These are phyloP conservation scores for Cenchrus purpureus DNA, from an alignment of 176 grass and related monocot species.

Conservation along the genomic window DNA sequence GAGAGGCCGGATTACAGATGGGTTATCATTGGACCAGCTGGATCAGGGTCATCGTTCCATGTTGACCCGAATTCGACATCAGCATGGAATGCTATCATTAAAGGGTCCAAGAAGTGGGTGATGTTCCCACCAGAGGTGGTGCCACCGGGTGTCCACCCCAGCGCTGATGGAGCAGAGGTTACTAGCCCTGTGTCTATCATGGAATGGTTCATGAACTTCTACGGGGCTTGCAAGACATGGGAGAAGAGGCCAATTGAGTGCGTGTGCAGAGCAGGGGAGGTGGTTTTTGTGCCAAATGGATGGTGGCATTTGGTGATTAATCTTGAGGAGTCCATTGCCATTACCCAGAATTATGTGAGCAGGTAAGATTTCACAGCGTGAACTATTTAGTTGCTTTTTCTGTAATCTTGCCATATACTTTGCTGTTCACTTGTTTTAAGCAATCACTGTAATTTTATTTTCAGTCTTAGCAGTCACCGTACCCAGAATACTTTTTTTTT, in stretches of 20 bases:
- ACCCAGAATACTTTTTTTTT: background rate
- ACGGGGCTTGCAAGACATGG: conserved; percentile 69
- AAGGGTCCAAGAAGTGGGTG: conserved; percentile 88
- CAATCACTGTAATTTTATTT: background rate
- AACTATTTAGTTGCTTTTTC: background rate
- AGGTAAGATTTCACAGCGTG: conserved; percentile 50
- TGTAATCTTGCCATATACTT: background rate
- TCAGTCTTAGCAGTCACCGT: background rate
- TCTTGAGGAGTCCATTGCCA: conserved; percentile 92
- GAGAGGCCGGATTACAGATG: conserved; percentile 86
- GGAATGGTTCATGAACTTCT: conserved; percentile 99
- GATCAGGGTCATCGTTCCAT: conserved; percentile 91
- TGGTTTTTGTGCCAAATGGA: conserved; percentile 92
- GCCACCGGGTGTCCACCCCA: conserved; percentile 79
- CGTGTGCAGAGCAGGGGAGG: conserved; percentile 67
- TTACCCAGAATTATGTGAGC: conserved; percentile 96
- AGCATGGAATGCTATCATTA: conserved; percentile 93
- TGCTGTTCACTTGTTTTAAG: background rate
- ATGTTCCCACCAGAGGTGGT: conserved; percentile 87
- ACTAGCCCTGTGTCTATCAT: conserved; percentile 93
- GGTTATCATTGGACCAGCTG: conserved; percentile 86
- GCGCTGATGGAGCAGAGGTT: conserved; percentile 80
- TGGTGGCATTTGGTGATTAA: conserved; percentile 99
- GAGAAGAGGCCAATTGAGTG: conserved; percentile 86
- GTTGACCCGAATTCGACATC: conserved; percentile 92